Base-by-base conservation (phyloP, 2,329 filamentous ascomycete genomes). In the Alternaria angustiovoidea region DNA sequence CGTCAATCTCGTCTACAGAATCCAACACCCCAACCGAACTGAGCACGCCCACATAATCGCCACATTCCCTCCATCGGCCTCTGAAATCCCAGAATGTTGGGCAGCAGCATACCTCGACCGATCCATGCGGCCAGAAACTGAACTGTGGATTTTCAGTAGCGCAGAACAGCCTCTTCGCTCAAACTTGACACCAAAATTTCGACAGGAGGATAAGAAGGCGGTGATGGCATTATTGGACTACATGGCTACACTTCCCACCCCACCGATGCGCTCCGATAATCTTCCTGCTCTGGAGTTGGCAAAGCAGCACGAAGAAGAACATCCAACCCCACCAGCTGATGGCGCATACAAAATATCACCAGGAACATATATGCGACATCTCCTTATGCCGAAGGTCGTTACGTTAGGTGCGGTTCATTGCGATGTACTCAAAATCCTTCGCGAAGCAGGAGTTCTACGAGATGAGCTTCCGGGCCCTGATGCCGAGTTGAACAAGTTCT, bases 101-200 rank as follows among this genome's bases (percentile, higher is more conserved):
- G 82, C 84, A 0, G 85, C 84, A 0, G 86, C 85, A 0, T 90
- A 88, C 69, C 71, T 89, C 6, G 89, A 92, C 73, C 81, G 88
- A 20, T 84, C 84, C 4, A 82, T 81, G 54, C 82, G 83, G 0
- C 87, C 86, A 20, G 20, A 20, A 71, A 91, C 89, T 0, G 85
- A 91, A 62, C 79, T 87, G 30, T 91, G 86, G 85, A 69, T 91
- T 1, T 91, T 88, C 73, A 77, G 73, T 4, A 57, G 54, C 8
- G 75, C 70, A 20, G 73, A 78, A 61, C 54, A 65, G 7, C 63
- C 58, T 11, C 56, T 59, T 12, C 75, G 78, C 49, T 34, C 60
- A 16, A 46, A 39, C 28, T 49, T 64, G 52, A 42, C 22, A 4
- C 8, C 39, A 44, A 12, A 46, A 9, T 71, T 74, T 49, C 78